Evolutionary conservation across 2,329 filamentous ascomycete species (phyloP).

Genomic region (Trichophyton rubrum): DNA sequence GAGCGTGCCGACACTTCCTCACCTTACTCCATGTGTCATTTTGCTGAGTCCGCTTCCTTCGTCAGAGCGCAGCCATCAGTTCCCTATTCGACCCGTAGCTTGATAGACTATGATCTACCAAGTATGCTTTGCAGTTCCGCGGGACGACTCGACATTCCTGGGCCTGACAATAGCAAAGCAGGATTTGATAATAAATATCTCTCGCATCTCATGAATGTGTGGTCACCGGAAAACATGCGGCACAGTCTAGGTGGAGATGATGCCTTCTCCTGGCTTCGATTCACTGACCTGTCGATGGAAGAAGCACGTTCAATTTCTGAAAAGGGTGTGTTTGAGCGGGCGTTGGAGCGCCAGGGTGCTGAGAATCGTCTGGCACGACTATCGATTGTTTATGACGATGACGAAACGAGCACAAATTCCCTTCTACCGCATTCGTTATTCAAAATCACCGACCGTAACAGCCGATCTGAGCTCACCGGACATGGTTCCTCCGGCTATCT

Average conservation of each 20-base stretch:
- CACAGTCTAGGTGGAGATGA: slow-evolving; percentile 45
- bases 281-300: slow-evolving; percentile 61
- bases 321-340: slow-evolving; percentile 60
- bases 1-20: slow-evolving; percentile 86
- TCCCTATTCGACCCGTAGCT: slow-evolving; percentile 72
- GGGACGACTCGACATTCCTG: slow-evolving; percentile 62
- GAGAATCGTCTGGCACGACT: slow-evolving; percentile 52
- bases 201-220: slow-evolving; percentile 77
- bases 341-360: slow-evolving; percentile 44
- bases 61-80: slow-evolving; percentile 74
- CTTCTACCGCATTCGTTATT: slow-evolving; percentile 67
- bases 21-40: slow-evolving; percentile 70
- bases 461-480: slow-evolving; percentile 54
- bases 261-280: slow-evolving; percentile 81
- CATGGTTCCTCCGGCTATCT: slow-evolving; percentile 62
- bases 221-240: slow-evolving; percentile 65
- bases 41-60: slow-evolving; percentile 91
- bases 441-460: slow-evolving; percentile 60
- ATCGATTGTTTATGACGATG: slow-evolving; percentile 53
- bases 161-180: slow-evolving; percentile 58
- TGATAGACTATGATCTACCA: slow-evolving; percentile 75
- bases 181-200: slow-evolving; percentile 73
- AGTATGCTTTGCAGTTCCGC: slow-evolving; percentile 68
- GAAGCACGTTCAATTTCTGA: slow-evolving; percentile 62
- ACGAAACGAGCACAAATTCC: slow-evolving; percentile 48